Percentiles rank a stretch among this genome's conserved stretches.
phyloP scores from a whole-genome alignment of 164 flowering plant species.

The Taxillus chinensis region DNA sequence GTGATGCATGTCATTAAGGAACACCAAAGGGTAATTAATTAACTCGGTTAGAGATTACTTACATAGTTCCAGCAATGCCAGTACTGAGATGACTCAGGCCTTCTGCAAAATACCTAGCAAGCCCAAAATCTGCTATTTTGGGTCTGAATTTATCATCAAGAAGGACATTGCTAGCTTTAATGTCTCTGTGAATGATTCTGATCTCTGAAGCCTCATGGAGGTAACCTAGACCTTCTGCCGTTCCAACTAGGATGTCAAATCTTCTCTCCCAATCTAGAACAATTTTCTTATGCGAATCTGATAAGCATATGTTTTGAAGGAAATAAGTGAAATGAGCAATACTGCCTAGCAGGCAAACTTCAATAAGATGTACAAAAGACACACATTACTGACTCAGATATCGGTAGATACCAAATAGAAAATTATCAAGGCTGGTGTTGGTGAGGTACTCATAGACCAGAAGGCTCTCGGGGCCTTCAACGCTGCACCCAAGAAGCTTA shows the following conservation, averaged over 20 bases:
- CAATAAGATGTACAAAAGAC: too few species aligned
- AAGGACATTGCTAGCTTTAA: slow-evolving; percentile 7
- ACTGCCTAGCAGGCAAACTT: background rate
- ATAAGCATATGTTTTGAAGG: background rate
- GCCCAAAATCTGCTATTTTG: slow-evolving; percentile 7
- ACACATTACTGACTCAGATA: too few species aligned
- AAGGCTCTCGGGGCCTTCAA: slow-evolving; percentile 9
- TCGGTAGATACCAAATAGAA: slow-evolving; percentile 8
- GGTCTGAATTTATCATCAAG: slow-evolving; percentile 2
- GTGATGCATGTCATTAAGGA: too few species aligned
- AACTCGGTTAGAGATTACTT: background rate
- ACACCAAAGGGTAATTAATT: too few species aligned
- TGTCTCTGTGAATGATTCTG: slow-evolving; percentile 7
- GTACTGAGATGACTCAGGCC: slow-evolving; percentile 8
- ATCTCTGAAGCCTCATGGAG: slow-evolving; percentile 4
- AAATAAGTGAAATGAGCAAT: background rate
- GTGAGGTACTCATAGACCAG: slow-evolving; percentile 11
- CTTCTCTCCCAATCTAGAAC: slow-evolving; percentile 1
- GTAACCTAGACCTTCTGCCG: slow-evolving; percentile 7
- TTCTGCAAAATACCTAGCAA: slow-evolving; percentile 5
- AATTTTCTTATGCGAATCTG: background rate
- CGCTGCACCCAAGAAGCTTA: slow-evolving; percentile 10
- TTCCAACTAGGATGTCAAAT: background rate
- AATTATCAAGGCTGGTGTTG: slow-evolving; percentile 11
- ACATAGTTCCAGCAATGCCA: slow-evolving; percentile 6